Evolutionary conservation across 2,329 filamentous ascomycete genomes (phyloP).

Genomic region (Microdochium bolleyi): DNA sequence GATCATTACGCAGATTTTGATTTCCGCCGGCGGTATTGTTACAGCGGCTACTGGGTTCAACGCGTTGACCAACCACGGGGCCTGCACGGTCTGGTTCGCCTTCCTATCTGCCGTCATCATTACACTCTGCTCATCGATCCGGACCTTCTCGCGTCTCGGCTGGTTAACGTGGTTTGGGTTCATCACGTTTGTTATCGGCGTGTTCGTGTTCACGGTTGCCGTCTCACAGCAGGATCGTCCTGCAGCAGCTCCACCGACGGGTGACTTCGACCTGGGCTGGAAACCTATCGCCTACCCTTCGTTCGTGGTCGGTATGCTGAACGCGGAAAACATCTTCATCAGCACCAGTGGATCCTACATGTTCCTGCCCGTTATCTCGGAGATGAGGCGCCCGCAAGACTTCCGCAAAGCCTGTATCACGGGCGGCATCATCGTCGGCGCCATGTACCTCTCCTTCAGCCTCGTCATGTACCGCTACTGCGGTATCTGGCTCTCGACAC

Average conservation of each 20-base stretch:
- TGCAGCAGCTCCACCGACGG: slow-evolving; percentile 45
- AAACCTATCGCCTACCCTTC: slow-evolving; percentile 38
- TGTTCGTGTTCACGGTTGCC: slow-evolving; percentile 23
- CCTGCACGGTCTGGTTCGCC: slow-evolving; percentile 15
- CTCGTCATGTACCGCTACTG: slow-evolving; percentile 21
- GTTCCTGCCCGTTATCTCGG: slow-evolving; percentile 48
- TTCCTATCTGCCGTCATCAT: slow-evolving; percentile 14
- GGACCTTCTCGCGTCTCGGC: slow-evolving; percentile 8
- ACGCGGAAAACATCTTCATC: slow-evolving; percentile 45
- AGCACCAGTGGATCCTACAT: slow-evolving; percentile 42
- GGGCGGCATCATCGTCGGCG: slow-evolving; percentile 13
- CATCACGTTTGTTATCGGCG: slow-evolving; percentile 38
- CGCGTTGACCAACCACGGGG: slow-evolving; percentile 14
- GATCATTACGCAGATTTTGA: slow-evolving; percentile 14
- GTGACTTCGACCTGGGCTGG: slow-evolving; percentile 47
- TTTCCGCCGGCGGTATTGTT: slow-evolving; percentile 12
- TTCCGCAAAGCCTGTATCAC: slow-evolving; percentile 23
- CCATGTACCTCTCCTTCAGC: slow-evolving; percentile 18
- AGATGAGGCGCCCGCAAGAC: slow-evolving; percentile 45
- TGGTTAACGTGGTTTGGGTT: slow-evolving; percentile 32
- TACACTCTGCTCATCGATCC: slow-evolving; percentile 11
- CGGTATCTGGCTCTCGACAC: slow-evolving; percentile 18
- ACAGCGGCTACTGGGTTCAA: slow-evolving; percentile 13
- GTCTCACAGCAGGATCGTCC: slow-evolving; percentile 44
- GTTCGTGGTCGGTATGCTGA: slow-evolving; percentile 46